These are phyloP conservation scores for Suhomyces emberorum DNA, from an alignment of 805 yeast species.

Conservation along the genomic window DNA sequence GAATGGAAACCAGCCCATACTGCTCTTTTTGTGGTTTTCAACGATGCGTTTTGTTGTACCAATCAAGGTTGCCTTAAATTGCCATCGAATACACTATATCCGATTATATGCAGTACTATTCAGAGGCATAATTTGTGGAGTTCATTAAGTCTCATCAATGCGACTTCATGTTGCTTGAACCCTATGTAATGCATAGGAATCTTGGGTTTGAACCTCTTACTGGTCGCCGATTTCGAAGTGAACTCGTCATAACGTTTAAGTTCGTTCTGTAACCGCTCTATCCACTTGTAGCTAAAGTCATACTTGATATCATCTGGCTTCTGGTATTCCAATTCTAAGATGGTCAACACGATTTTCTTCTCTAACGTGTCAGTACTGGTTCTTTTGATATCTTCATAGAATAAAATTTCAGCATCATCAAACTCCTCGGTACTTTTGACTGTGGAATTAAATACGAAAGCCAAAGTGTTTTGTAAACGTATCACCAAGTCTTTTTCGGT, in stretches of 20 bases:
- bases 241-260: slow-evolving; percentile 4
- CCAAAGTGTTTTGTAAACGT: slow-evolving; percentile 25
- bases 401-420: slow-evolving; percentile 10
- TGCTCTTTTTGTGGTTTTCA: too few species aligned
- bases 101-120: too few species aligned
- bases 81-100: not conserved
- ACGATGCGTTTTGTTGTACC: too few species aligned
- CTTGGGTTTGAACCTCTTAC: slow-evolving; percentile 6
- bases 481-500: slow-evolving; percentile 14
- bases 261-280: slow-evolving; percentile 8
- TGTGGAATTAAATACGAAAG: slow-evolving; percentile 32
- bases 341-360: slow-evolving; percentile 19
- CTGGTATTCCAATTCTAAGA: slow-evolving; percentile 21
- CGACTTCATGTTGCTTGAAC: slow-evolving; percentile 22
- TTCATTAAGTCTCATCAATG: slow-evolving; percentile 29
- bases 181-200: slow-evolving; percentile 15
- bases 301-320: slow-evolving; percentile 22
- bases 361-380: slow-evolving; percentile 18
- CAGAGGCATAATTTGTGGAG: slow-evolving; percentile 23
- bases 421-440: slow-evolving; percentile 11
- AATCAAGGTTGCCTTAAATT: not conserved
- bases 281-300: slow-evolving; percentile 25
- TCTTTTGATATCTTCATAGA: slow-evolving; percentile 15
- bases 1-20: slow-evolving; percentile 18
- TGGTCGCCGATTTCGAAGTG: slow-evolving; percentile 3